Evolutionary conservation across 306 rosid genomes (phyloP).

Genomic region (Pachyrhizus erosus): DNA sequence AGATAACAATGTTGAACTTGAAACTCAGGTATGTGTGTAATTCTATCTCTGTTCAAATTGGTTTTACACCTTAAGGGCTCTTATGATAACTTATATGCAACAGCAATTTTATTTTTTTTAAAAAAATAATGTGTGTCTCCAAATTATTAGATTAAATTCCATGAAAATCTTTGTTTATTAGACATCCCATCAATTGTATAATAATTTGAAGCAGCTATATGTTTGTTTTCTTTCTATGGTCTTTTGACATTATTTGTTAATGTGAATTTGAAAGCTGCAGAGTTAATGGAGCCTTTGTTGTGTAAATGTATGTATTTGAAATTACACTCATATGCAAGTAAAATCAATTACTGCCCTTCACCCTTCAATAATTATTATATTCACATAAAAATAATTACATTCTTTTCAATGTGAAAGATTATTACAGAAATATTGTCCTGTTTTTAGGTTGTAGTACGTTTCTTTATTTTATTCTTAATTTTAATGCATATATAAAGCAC

Average conservation of each 20-base stretch:
- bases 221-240: background rate
- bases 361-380: background rate
- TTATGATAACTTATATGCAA: background rate
- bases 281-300: background rate
- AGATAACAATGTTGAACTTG: slow-evolving; percentile 50
- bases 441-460: background rate
- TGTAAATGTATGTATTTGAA: background rate
- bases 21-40: slow-evolving; percentile 67
- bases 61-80: background rate
- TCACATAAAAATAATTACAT: background rate
- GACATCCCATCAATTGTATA: background rate
- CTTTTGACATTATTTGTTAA: background rate
- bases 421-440: background rate
- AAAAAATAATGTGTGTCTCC: background rate
- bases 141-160: background rate
- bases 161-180: background rate
- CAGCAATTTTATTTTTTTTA: no score
- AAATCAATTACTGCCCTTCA: background rate
- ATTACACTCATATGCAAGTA: background rate
- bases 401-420: background rate
- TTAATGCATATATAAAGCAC: background rate
- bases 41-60: background rate
- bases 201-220: background rate
- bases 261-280: background rate
- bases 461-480: background rate